Evolutionary conservation across 148 eudicot species (phyloP), one percentile per base, ranked within the genome.

Genomic region (Rhododendron simsii): DNA sequence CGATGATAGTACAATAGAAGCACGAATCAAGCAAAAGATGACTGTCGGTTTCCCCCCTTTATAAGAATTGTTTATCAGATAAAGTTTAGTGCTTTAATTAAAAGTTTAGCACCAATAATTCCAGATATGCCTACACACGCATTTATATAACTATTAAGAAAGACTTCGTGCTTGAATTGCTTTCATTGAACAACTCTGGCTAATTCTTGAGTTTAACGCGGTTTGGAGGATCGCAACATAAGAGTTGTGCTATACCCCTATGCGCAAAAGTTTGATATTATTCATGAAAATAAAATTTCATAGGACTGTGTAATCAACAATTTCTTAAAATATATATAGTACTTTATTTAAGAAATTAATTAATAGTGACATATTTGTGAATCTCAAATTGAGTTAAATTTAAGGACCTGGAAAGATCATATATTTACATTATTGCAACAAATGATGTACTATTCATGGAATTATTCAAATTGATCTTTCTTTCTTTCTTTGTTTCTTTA

Each of bases 21-120:
- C 84, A 83, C 86, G 80, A 87, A 90, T 85, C 86, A 88, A 81
- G 87, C 81, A 61, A 90, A 87, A 86, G 41, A 67, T 77, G 79
- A 37, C 85, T 28, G 45, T 51, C 76, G 81, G 74, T 51, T 87
- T 51, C 81, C 30, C 73, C 20, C 81, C 41, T 89, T 77, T 50
- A 67, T 44, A 87, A 81, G 61, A 81, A 84, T 82, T 80, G 65
- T 84, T 23, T 63, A 80, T 41, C 78, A 84, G 86, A 4, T 59
- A 59, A 51, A 51, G 21, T 28, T 28, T 13, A 30, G 16, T 71
- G 76, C 41, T 73, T 73, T 30, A 37, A 6, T 6, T 14, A 11
- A 75, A 75, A 75, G 12, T 30, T 30, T 30, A 30, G 41, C 76
- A 71, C 41, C 39, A 71, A 71, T 71, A 71, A 71, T 71, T 71